These are phyloP conservation scores for Parietichytrium sp. DNA, from an alignment of 108 stramenopile genomes.

Conservation along the genomic window DNA sequence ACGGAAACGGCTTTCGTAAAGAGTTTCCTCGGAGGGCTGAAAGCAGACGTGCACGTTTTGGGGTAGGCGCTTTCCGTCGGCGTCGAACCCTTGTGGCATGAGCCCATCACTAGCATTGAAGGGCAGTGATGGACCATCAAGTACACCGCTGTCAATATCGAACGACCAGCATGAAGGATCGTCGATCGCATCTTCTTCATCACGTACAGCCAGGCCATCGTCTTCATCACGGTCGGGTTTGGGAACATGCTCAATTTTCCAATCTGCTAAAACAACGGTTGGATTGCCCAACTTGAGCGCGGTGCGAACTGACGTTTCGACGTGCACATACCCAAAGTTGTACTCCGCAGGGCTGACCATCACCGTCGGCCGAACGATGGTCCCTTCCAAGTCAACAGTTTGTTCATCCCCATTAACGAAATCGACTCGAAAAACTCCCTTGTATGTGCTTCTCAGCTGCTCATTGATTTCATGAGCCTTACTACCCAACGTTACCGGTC, in stretches of 20 bases:
- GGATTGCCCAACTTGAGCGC: not conserved
- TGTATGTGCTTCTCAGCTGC: not conserved
- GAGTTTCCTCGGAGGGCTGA: not conserved
- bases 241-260: not conserved
- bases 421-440: not conserved
- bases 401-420: conserved; percentile 12
- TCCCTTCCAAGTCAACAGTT: not conserved
- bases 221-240: no score
- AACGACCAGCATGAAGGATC: conserved; percentile 31
- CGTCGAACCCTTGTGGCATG: conserved; percentile 16
- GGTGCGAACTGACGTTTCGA: not conserved
- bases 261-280: not conserved
- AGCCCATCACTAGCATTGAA: not conserved
- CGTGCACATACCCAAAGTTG: conserved; percentile 9
- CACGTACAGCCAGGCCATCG: not conserved
- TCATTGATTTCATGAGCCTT: not conserved
- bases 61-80: conserved; percentile 2
- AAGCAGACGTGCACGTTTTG: not conserved
- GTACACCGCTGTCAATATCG: not conserved
- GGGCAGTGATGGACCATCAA: not conserved
- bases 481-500: not conserved
- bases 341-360: not conserved
- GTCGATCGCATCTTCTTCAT: not conserved
- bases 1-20: not conserved
- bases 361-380: not conserved